Base-by-base conservation (phyloP, 305 asterid genomes). In the Fraxinus paxiana region DNA sequence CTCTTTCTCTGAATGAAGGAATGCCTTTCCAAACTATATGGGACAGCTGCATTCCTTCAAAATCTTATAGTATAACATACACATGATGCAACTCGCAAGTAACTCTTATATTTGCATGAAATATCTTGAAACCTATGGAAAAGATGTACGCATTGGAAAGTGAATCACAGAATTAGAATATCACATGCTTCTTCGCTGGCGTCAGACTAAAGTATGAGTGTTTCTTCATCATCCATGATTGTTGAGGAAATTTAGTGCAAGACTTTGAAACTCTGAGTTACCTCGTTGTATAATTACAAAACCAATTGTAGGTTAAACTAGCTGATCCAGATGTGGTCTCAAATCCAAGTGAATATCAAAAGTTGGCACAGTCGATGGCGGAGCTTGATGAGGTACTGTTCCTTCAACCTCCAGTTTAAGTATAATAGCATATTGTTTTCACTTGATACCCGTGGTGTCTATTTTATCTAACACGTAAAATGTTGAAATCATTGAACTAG, bases 291-390 rank as follows among this genome's bases (percentile, higher is more conserved):
- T 76, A 13, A 33, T 61, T 76, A 61, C 59, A 51, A 74, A 83
- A 76, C 77, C 76, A n/a, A 77, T 81, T 72, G 75, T 84, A 95
- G 99, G 94, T 88, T 80, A 95, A 86, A 87, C 84, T 95, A 85
- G 99, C 90, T 80, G 99, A 95, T 90, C 99, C 99, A 65, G 99
- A 92, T 77, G 91, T 95, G 22, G 90, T 84, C 81, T 90, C 98
- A 75, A 95, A 94, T 84, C 99, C 97, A 43, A 91, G 89, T 35
- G 99, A 95, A 84, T 95, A 95, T 87, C 96, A 91, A 90, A 94
- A 92, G 79, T 77, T 94, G 84, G 99, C 99, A 17, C 94, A 90
- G 87, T 95, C 99, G 41, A 56, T 95, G 87, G 82, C 99, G 43
- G 99, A 95, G 91, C 97, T 95, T 83, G 96, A 94, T 76, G 97